Evolutionary conservation across 768 basidiomycete species (phyloP).

Genomic region (Galerina marginata): DNA sequence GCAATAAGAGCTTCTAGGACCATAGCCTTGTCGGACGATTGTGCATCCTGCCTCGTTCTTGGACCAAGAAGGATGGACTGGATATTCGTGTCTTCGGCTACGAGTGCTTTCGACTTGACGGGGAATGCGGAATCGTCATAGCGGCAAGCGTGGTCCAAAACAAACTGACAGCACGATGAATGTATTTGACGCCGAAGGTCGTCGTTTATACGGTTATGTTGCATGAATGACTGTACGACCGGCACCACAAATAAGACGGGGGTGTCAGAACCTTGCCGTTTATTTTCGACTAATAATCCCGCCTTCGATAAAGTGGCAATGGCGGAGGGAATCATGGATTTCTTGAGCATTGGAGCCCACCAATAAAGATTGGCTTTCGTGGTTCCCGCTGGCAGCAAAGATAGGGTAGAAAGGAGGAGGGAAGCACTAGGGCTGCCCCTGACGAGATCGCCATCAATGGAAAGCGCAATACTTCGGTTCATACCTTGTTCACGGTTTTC

Average conservation of each 20-base stretch:
- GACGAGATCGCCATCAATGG: constrained; percentile 23
- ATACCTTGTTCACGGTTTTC: constrained; percentile 20
- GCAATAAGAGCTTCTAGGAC: constrained; percentile 7
- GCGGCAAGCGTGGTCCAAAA: constrained; percentile 12
- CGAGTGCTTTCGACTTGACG: constrained; percentile 13
- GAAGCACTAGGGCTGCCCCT: constrained; percentile 21
- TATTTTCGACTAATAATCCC: not conserved
- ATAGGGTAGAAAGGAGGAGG: constrained; percentile 25
- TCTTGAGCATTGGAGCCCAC: constrained; percentile 3
- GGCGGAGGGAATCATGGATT: not conserved
- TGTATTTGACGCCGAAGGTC: not conserved
- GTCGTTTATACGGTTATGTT: not conserved
- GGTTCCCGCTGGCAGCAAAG: constrained; percentile 25
- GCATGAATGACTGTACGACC: constrained; percentile 18
- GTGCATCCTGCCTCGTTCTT: not conserved
- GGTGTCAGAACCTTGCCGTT: not conserved
- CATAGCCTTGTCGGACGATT: not conserved
- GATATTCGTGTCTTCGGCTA: constrained; percentile 13
- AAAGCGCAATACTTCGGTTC: constrained; percentile 26
- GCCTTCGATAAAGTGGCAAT: not conserved
- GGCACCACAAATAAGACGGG: constrained; percentile 14
- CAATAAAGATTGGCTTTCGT: not conserved
- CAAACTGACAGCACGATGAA: constrained; percentile 14
- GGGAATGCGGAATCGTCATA: constrained; percentile 12
- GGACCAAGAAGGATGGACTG: constrained; percentile 16